These are phyloP conservation scores for Umbellularia californica DNA, from an alignment of 164 flowering plant genomes.

Conservation along the genomic window DNA sequence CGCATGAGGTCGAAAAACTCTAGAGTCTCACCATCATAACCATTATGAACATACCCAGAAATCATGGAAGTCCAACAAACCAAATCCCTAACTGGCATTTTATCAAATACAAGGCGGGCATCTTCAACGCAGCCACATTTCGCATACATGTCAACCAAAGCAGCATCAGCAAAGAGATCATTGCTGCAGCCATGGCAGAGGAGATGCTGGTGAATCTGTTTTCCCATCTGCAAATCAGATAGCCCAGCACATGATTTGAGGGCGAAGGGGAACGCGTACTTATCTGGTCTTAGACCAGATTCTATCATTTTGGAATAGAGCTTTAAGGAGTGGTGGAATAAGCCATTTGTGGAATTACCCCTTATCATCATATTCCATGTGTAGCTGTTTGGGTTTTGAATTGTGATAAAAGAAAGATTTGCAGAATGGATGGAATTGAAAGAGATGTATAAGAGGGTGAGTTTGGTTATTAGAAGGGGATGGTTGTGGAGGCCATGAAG, in stretches of 20 bases:
- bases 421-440: constrained; percentile 7
- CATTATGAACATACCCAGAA: constrained; percentile 19
- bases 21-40: constrained; percentile 9
- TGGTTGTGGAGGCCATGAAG: constrained; percentile 9
- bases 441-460: constrained; percentile 6
- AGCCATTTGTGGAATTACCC: constrained; percentile 12
- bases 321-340: constrained; percentile 5
- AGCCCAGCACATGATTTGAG: constrained; percentile 16
- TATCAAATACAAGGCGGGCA: constrained; percentile 18
- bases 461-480: neutral
- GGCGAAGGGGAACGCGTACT: constrained; percentile 16
- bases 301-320: constrained; percentile 9
- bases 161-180: constrained; percentile 14
- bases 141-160: constrained; percentile 15
- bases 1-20: constrained; percentile 14
- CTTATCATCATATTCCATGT: constrained; percentile 15
- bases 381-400: constrained; percentile 8
- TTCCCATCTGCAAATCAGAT: constrained; percentile 14
- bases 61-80: constrained; percentile 21
- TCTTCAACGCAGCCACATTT: constrained; percentile 12
- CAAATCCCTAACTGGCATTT: constrained; percentile 14
- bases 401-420: neutral
- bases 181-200: constrained; percentile 9
- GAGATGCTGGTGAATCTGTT: constrained; percentile 15
- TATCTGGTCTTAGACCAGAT: constrained; percentile 10